phyloP scores from a whole-genome alignment of 2,329 filamentous ascomycete species.

The Aspergillus fischeri region DNA sequence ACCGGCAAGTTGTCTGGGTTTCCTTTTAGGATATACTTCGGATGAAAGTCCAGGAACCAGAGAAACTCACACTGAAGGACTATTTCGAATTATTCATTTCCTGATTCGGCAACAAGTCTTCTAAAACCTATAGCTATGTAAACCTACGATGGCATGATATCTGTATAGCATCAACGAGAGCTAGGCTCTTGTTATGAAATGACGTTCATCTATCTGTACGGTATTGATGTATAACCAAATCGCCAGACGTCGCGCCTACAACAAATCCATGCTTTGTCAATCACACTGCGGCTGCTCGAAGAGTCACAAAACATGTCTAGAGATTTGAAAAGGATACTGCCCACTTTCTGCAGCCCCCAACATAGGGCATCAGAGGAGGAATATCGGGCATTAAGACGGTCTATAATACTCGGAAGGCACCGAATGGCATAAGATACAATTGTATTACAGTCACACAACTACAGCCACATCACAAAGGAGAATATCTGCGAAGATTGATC shows the following conservation, averaged over 20 bases:
- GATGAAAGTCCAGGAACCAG: too few relatives aligned
- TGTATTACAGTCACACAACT: constrained; percentile 38
- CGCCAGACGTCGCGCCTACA: background rate
- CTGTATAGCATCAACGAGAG: background rate
- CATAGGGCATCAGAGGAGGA: background rate
- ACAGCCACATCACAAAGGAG: constrained; percentile 32
- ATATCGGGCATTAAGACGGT: background rate
- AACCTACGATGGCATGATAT: background rate
- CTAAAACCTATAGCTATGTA: background rate
- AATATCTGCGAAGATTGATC: constrained; percentile 35
- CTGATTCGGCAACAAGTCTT: background rate
- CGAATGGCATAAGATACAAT: constrained; percentile 32
- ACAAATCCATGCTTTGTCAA: background rate
- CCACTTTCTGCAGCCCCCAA: too few relatives aligned
- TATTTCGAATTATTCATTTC: background rate
- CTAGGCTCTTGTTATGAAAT: background rate
- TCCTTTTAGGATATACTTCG: background rate
- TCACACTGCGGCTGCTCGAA: background rate
- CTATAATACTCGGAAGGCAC: constrained; percentile 1
- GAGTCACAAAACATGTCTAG: background rate
- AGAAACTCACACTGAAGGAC: too few relatives aligned
- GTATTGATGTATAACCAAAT: background rate
- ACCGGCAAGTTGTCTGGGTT: background rate
- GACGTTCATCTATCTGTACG: background rate
- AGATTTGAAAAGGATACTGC: background rate